These are phyloP conservation scores for Trichosporon asahii DNA, from an alignment of 1,284 basidiomycete species.

Conservation along the genomic window DNA sequence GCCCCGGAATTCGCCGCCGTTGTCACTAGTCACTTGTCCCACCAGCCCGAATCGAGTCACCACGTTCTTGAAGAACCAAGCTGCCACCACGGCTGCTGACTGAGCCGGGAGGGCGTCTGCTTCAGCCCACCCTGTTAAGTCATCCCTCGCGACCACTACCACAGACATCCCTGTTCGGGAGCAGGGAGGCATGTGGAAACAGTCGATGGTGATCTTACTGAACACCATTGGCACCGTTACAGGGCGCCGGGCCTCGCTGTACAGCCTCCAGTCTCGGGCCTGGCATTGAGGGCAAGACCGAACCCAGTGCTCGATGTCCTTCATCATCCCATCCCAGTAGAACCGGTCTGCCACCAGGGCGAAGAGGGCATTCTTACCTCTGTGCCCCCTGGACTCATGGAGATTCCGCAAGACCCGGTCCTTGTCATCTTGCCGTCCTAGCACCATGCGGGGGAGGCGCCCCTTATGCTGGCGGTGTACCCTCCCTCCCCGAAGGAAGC, in stretches of 20 bases:
- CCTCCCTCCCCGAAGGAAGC: not conserved
- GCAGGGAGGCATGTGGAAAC: not conserved
- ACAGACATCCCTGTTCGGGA: not conserved
- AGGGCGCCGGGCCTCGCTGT: not conserved
- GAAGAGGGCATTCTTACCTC: not conserved
- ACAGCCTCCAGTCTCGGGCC: not conserved
- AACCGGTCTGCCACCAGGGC: not conserved
- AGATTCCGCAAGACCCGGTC: not conserved
- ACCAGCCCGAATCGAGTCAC: not conserved
- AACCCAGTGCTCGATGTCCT: not conserved
- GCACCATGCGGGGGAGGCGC: not conserved
- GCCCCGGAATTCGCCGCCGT: not conserved
- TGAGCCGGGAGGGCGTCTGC: not conserved
- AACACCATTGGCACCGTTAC: conserved; percentile 8
- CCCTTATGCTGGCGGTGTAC: not conserved
- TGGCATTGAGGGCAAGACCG: conserved; percentile 10
- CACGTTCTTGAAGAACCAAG: not conserved
- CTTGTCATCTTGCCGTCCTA: not conserved
- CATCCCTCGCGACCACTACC: not conserved
- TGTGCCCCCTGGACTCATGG: not conserved
- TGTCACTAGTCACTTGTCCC: not conserved
- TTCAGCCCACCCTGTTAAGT: not conserved
- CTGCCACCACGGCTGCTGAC: not conserved
- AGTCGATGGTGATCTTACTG: not conserved
- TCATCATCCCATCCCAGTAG: conserved; percentile 2